Conservation (phyloP, 108 stramenopile genomes). For the Skeletonema grethae region DNA sequence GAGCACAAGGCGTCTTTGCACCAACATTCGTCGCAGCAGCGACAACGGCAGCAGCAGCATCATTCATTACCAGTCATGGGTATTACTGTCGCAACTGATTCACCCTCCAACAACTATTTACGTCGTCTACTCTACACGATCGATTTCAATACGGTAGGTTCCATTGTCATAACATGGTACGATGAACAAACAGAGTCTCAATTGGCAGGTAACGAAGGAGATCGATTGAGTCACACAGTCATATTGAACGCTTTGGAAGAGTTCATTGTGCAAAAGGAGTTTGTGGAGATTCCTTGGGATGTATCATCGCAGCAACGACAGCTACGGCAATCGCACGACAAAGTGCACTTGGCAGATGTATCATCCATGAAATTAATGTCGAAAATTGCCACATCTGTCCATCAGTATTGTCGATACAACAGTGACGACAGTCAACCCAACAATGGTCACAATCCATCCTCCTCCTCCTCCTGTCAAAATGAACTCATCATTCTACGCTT, state of each 20-base stretch:
- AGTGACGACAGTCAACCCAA: neutral
- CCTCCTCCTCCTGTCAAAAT: constrained; percentile 15
- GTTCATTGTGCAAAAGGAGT: constrained; percentile 18
- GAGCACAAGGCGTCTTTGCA: neutral
- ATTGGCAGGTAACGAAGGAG: constrained; percentile 6
- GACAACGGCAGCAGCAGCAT: neutral
- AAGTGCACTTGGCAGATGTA: constrained; percentile 24
- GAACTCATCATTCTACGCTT: constrained; percentile 49
- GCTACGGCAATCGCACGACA: neutral
- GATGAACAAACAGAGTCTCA: constrained; percentile 38
- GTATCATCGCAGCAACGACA: neutral
- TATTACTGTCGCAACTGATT: constrained; percentile 38
- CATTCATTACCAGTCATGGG: constrained; percentile 35
- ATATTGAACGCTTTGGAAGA: constrained; percentile 31
- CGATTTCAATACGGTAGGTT: constrained; percentile 23
- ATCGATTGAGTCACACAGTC: constrained; percentile 28
- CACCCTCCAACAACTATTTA: constrained; percentile 34
- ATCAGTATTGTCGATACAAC: constrained; percentile 37
- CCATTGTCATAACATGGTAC: constrained; percentile 49
- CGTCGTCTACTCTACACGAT: constrained; percentile 43
- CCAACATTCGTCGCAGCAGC: constrained; percentile 1
- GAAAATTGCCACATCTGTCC: constrained; percentile 32
- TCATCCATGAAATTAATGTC: constrained; percentile 32
- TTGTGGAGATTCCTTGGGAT: constrained; percentile 31
- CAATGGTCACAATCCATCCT: neutral